Conservation (phyloP, 2,329 filamentous ascomycete genomes). For the Fusarium sacchari region DNA sequence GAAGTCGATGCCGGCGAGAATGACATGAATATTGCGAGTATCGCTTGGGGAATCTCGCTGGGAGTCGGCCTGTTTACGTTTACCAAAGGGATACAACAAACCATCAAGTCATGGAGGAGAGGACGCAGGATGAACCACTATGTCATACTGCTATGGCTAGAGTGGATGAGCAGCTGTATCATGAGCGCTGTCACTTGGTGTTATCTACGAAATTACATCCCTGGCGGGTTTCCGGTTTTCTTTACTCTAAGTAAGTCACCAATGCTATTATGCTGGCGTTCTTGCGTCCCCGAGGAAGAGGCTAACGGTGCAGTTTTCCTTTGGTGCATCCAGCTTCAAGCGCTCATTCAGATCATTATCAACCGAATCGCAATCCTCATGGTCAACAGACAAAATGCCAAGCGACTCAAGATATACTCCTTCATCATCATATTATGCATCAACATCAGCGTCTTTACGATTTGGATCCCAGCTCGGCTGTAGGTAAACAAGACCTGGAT, state of each 20-base stretch:
- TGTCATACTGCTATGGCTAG: constrained; percentile 39
- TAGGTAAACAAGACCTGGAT: constrained; percentile 54
- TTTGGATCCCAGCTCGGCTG: constrained; percentile 64
- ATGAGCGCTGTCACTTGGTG: constrained; percentile 45
- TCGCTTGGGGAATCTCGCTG: constrained; percentile 43
- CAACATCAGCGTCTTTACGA: constrained; percentile 63
- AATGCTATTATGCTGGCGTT: not conserved
- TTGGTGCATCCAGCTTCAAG: constrained; percentile 59
- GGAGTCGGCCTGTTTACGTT: constrained; percentile 42
- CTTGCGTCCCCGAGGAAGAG: not conserved
- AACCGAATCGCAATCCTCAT: constrained; percentile 63
- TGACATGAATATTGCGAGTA: constrained; percentile 45
- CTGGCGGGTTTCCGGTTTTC: constrained; percentile 40
- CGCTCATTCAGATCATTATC: constrained; percentile 65
- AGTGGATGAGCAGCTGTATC: constrained; percentile 38
- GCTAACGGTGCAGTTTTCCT: constrained; percentile 33
- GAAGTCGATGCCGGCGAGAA: constrained; percentile 20
- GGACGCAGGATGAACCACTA: constrained; percentile 37
- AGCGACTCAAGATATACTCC: constrained; percentile 55
- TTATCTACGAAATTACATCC: constrained; percentile 39
- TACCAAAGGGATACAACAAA: constrained; percentile 36
- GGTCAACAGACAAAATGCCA: constrained; percentile 50
- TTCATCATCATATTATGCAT: constrained; percentile 57
- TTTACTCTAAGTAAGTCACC: constrained; percentile 31
- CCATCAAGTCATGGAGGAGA: constrained; percentile 39